These are phyloP conservation scores for Annulohypoxylon moriforme DNA, from an alignment of 495 filamentous ascomycete species.

Conservation along the genomic window DNA sequence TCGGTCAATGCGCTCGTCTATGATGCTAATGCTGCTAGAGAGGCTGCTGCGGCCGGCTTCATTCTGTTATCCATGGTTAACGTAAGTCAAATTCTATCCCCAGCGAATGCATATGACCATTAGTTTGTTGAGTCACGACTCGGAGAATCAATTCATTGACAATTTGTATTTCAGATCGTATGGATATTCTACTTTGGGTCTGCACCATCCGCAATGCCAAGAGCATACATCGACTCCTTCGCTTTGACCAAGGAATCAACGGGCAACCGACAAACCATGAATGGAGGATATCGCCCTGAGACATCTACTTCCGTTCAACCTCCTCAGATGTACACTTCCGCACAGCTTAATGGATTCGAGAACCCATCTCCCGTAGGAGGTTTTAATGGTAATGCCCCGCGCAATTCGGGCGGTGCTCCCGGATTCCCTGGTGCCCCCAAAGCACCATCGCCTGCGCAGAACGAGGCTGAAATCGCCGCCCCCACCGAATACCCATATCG, in stretches of 20 bases:
- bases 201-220: constrained; percentile 84
- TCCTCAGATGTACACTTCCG: constrained; percentile 97
- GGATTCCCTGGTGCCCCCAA: constrained; percentile 52
- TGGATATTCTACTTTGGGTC: constrained; percentile 99
- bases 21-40: constrained; percentile 70
- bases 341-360: constrained; percentile 94
- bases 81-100: constrained; percentile 63
- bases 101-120: background rate
- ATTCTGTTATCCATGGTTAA: constrained; percentile 96
- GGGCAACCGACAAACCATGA: constrained; percentile 74
- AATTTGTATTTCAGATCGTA: constrained; percentile 71
- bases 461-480: constrained; percentile 73
- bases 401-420: constrained; percentile 53
- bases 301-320: constrained; percentile 80
- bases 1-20: constrained; percentile 87
- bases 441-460: constrained; percentile 46
- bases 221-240: constrained; percentile 94
- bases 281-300: constrained; percentile 75
- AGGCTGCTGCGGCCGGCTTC: constrained; percentile 91
- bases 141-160: constrained; percentile 29
- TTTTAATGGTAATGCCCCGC: constrained; percentile 58
- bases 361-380: constrained; percentile 92
- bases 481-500: constrained; percentile 96
- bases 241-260: constrained; percentile 90
- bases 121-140: background rate